phyloP scores from a whole-genome alignment of 805 yeast species.

The Starmerella stellata region DNA sequence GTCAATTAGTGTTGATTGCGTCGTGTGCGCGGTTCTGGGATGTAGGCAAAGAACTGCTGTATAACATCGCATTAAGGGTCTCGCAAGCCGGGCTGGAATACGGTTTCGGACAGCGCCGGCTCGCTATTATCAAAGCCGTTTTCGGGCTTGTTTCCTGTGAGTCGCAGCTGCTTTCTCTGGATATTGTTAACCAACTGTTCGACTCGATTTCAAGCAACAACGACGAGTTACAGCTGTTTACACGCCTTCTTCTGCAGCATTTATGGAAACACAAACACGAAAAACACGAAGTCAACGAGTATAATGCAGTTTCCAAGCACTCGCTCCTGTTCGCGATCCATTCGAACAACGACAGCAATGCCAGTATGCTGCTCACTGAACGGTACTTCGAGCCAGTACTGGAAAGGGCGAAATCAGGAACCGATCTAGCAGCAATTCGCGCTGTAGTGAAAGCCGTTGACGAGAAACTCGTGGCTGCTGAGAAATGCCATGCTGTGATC shows the following conservation, averaged over 20 bases:
- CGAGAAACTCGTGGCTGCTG: conserved; percentile 9
- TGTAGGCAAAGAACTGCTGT: background rate
- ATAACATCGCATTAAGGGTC: background rate
- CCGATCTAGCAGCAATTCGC: conserved; percentile 2
- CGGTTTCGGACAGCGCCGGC: background rate
- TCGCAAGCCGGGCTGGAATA: background rate
- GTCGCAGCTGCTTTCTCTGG: background rate
- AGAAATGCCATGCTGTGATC: conserved; percentile 7
- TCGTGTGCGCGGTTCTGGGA: conserved; percentile 3
- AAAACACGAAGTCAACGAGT: background rate
- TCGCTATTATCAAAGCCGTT: background rate
- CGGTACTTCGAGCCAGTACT: conserved; percentile 5
- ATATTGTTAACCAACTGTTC: background rate
- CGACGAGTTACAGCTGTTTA: background rate
- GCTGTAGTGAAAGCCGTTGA: conserved; percentile 9
- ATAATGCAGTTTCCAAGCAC: background rate
- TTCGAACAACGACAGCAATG: background rate
- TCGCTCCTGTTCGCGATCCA: background rate
- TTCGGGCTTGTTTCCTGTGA: background rate
- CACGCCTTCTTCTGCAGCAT: background rate
- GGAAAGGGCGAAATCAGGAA: background rate
- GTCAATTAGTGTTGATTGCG: conserved; percentile 1
- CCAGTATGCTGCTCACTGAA: conserved; percentile 4
- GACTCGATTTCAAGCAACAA: background rate
- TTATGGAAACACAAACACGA: background rate